Conservation (phyloP, 352 stramenopile species). For the Phytophthora pistaciae region DNA sequence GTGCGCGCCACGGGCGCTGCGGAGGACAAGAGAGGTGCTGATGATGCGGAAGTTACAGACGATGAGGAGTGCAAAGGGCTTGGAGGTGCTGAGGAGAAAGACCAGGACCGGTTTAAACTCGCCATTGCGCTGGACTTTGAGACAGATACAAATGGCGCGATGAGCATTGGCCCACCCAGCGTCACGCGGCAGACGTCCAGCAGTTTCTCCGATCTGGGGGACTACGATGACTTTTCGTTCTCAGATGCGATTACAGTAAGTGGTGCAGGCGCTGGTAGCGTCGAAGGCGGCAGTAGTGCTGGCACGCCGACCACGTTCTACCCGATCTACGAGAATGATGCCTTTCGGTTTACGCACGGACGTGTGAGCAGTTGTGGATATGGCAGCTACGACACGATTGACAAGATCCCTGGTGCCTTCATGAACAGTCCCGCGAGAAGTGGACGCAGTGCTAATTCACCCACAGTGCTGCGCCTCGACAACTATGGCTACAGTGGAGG, state of each 20-base stretch:
- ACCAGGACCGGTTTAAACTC: slow-evolving; percentile 57
- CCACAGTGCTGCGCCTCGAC: slow-evolving; percentile 43
- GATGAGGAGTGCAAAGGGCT: slow-evolving; percentile 42
- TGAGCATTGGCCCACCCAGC: slow-evolving; percentile 47
- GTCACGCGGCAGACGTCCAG: slow-evolving; percentile 83
- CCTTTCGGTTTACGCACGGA: slow-evolving; percentile 69
- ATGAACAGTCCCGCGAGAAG: slow-evolving; percentile 46
- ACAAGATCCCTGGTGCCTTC: slow-evolving; percentile 40
- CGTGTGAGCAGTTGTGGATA: slow-evolving; percentile 58
- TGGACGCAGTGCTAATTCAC: slow-evolving; percentile 36
- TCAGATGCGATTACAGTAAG: slow-evolving; percentile 60
- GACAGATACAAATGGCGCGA: slow-evolving; percentile 52
- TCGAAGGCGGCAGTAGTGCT: slow-evolving; percentile 40
- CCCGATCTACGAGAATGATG: slow-evolving; percentile 82
- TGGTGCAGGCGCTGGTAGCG: slow-evolving; percentile 38
- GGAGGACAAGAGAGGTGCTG: slow-evolving; percentile 24
- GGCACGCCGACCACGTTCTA: slow-evolving; percentile 74
- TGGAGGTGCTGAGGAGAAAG: slow-evolving; percentile 25
- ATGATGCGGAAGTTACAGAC: slow-evolving; percentile 15
- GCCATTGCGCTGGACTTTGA: slow-evolving; percentile 76
- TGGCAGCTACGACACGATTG: slow-evolving; percentile 52
- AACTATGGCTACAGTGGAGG: slow-evolving; percentile 49
- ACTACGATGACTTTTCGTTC: slow-evolving; percentile 87
- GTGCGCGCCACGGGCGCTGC: slow-evolving; percentile 6
- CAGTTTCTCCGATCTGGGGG: slow-evolving; percentile 89